A percentile compares a stretch with the other conserved stretches of the same genome.
Conservation (phyloP, 2,329 filamentous ascomycete genomes). For the Verruconis gallopava region DNA sequence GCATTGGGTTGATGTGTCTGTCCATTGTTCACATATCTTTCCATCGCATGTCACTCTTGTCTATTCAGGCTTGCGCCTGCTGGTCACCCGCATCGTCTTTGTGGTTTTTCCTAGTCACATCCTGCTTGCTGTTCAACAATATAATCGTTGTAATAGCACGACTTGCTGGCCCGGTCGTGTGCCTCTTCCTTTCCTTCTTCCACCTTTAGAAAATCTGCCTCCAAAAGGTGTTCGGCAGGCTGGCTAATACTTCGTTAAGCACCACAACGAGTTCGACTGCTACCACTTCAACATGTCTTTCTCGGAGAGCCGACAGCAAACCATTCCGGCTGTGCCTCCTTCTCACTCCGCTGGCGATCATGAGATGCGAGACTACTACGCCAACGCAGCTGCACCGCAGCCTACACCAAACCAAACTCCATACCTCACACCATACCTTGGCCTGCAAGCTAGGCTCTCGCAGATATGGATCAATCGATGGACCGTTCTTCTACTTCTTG, state of each 20-base stretch:
- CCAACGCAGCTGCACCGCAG: conserved; percentile 41
- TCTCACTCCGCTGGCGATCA: conserved; percentile 47
- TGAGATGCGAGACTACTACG: conserved; percentile 50
- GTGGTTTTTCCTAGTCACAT: background rate
- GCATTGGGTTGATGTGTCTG: background rate
- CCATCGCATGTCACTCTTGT: too few species aligned
- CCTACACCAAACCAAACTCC: conserved; percentile 49
- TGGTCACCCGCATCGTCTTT: background rate
- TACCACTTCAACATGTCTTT: conserved; percentile 28
- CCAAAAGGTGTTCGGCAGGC: background rate
- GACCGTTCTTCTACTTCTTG: conserved; percentile 79
- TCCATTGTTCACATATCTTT: background rate
- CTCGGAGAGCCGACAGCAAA: conserved; percentile 40
- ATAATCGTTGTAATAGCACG: background rate
- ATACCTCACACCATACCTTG: conserved; percentile 63
- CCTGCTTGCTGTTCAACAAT: background rate
- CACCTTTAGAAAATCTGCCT: background rate
- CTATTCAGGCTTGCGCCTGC: too few species aligned
- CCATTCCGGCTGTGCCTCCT: conserved; percentile 42
- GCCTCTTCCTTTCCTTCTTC: too few species aligned
- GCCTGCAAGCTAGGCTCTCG: conserved; percentile 75
- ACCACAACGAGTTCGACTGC: background rate
- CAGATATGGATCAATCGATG: conserved; percentile 97
- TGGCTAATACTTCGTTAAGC: background rate
- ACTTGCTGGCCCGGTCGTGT: background rate